Evolutionary conservation across 768 basidiomycete genomes (phyloP), one percentile per base, ranked within the genome.

Genomic region (Thelephora ganbajun): DNA sequence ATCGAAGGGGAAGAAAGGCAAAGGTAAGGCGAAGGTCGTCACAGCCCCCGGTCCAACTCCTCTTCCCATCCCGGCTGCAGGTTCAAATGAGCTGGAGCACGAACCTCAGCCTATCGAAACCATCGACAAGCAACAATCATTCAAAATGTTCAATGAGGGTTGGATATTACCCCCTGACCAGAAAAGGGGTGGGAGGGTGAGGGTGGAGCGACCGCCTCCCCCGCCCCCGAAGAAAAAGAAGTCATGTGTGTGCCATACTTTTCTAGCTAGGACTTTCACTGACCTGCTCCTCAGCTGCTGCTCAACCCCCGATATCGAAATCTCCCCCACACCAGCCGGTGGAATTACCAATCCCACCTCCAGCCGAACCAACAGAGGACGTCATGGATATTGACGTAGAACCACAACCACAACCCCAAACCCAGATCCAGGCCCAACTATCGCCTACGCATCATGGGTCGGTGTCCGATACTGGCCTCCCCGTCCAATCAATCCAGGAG

Each of bases 91-190:
- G 26, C 26, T 30, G 26, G 26, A 30, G 5, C 26, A 9, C 26
- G 26, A 30, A 30, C 26, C 26, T 30, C 26, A 30, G 4, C 26
- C 9, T 9, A 80, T 88, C 2, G 72, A 79, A n/a, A 69, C 79
- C 36, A 77, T 93, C 30, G 83, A 83, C 57, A 71, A 74, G 37
- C 73, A 76, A 47, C 74, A 74, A 37, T 81, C 80, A 16, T 96
- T 94, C 69, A 74, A 69, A 57, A 63, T 81, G 64, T 94, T 94
- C 64, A 82, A 96, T 50, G 68, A 70, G 19, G 91, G 91, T 0
- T 93, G 89, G 90, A 87, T 94, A 6, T 64, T 93, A 12, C 85
- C 88, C 19, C 68, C 77, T 2, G 85, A 83, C 33, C 74, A 78
- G 45, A 74, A 77, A 53, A 72, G 90, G 30, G 74, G 79, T 26